These are phyloP conservation scores for Penicillium sp. DNA, from an alignment of 2,329 filamentous ascomycete species.

Conservation along the genomic window DNA sequence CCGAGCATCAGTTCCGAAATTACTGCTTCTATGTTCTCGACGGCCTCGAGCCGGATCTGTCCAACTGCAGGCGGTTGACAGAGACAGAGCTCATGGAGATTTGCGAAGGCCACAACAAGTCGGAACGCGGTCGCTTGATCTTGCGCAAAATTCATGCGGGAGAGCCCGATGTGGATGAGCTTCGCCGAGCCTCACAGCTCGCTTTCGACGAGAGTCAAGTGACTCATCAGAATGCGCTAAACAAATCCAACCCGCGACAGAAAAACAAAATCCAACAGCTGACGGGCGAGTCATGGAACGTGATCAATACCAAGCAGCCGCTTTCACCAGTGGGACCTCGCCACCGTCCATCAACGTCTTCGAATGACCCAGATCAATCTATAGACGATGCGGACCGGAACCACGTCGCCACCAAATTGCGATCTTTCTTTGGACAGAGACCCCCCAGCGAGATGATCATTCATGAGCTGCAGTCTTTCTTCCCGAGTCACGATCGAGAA, in stretches of 20 bases:
- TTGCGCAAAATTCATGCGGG: constrained; percentile 87
- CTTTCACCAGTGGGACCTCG: constrained; percentile 62
- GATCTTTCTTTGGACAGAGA: constrained; percentile 78
- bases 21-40: constrained; percentile 95
- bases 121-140: constrained; percentile 85
- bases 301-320: constrained; percentile 67
- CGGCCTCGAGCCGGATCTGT: constrained; percentile 74
- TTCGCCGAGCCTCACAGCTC: constrained; percentile 81
- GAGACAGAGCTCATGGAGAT: constrained; percentile 88
- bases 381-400: constrained; percentile 27
- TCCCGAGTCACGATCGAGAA: constrained; percentile 88
- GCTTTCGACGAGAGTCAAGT: constrained; percentile 80
- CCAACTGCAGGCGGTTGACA: constrained; percentile 71
- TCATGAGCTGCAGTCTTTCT: constrained; percentile 92
- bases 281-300: constrained; percentile 76
- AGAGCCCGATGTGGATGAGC: constrained; percentile 79
- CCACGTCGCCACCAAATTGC: constrained; percentile 34
- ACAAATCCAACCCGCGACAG: constrained; percentile 63
- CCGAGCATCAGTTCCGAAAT: constrained; percentile 85
- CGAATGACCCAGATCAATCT: constrained; percentile 25
- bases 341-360: constrained; percentile 21
- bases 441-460: constrained; percentile 97
- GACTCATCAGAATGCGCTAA: constrained; percentile 58
- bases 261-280: constrained; percentile 85
- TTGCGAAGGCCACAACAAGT: constrained; percentile 76